Evolutionary conservation across 805 yeast genomes (phyloP).

Genomic region (Wickerhamomyces bisporus): DNA sequence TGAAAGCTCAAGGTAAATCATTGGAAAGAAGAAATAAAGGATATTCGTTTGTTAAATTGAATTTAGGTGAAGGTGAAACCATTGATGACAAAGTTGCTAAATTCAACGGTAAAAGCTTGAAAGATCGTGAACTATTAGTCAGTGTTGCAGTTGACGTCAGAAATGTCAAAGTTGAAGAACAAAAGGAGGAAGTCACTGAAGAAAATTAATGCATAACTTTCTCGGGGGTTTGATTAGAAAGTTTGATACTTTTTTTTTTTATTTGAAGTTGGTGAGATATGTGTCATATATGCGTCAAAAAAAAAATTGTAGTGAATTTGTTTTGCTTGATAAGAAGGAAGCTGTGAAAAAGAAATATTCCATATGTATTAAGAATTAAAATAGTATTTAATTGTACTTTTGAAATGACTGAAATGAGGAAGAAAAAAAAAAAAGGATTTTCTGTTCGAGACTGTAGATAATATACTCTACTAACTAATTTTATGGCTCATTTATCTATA

Average conservation of each 20-base stretch:
- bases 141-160: slow-evolving; percentile 68
- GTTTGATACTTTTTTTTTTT: too few relatives aligned
- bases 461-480: too few relatives aligned
- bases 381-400: background rate
- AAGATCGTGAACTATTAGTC: slow-evolving; percentile 62
- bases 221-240: too few relatives aligned
- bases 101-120: slow-evolving; percentile 59
- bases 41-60: slow-evolving; percentile 56
- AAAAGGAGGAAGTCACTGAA: slow-evolving; percentile 1
- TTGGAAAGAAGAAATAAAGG: slow-evolving; percentile 51
- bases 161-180: slow-evolving; percentile 25
- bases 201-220: too few relatives aligned
- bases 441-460: too few relatives aligned
- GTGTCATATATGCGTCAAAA: too few relatives aligned
- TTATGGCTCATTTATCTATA: too few relatives aligned
- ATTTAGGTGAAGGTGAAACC: slow-evolving; percentile 28
- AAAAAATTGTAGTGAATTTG: too few relatives aligned
- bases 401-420: background rate
- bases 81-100: slow-evolving; percentile 63
- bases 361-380: too few relatives aligned
- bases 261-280: too few relatives aligned
- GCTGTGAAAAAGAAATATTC: too few relatives aligned
- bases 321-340: too few relatives aligned
- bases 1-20: slow-evolving; percentile 40
- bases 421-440: background rate